phyloP scores from a whole-genome alignment of 2,329 filamentous ascomycete genomes.

The Trichoderma guizhouense region DNA sequence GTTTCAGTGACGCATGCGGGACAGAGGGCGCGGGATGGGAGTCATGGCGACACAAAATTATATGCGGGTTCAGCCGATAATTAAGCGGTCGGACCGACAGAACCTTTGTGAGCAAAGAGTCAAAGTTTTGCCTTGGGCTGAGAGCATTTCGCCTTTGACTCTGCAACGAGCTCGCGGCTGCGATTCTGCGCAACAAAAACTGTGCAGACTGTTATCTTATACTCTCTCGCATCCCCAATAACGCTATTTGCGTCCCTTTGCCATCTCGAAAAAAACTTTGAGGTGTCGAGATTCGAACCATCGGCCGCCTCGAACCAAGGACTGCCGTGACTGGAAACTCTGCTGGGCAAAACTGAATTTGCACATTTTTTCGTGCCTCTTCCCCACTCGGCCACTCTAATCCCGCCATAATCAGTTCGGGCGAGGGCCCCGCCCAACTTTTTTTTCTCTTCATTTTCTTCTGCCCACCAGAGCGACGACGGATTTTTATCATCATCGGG shows the following conservation, averaged over 20 bases:
- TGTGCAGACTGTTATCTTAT: not conserved
- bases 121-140: not conserved
- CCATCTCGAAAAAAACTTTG: not conserved
- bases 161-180: not conserved
- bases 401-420: not conserved
- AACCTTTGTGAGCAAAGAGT: not conserved
- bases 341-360: not conserved
- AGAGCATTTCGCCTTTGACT: not conserved
- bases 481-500: not conserved
- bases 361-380: not conserved
- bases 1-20: not conserved
- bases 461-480: constrained; percentile 7
- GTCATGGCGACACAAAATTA: not conserved
- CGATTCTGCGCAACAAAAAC: not conserved
- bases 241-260: not conserved
- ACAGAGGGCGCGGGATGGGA: not conserved
- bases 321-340: not conserved
- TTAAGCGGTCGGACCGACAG: constrained; percentile 14
- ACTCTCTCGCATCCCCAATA: not conserved
- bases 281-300: constrained; percentile 16
- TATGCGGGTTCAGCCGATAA: not conserved
- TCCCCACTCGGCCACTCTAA: constrained; percentile 18
- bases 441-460: constrained; percentile 11
- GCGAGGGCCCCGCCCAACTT: constrained; percentile 12
- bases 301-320: not conserved